These are phyloP conservation scores for Globisporangium orthogonon DNA, from an alignment of 352 stramenopile genomes.

Conservation along the genomic window DNA sequence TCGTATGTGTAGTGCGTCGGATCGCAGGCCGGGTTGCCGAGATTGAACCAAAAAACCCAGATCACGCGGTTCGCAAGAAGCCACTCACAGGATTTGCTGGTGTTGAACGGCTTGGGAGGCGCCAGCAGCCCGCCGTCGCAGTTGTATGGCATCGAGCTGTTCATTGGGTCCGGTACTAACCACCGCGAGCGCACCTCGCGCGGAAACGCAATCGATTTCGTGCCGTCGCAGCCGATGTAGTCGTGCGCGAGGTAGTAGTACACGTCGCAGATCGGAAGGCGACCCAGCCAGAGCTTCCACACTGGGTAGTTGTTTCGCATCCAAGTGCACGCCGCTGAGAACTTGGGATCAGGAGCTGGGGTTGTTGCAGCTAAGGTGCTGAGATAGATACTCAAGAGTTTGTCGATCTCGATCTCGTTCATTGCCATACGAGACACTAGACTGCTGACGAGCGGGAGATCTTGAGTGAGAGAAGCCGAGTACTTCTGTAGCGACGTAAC, in stretches of 20 bases:
- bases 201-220: constrained; percentile 17
- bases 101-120: constrained; percentile 21
- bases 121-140: constrained; percentile 26
- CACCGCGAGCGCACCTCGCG: constrained; percentile 26
- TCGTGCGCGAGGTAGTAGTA: constrained; percentile 25
- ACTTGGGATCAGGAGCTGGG: constrained; percentile 15
- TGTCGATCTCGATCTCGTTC: constrained; percentile 12
- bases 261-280: constrained; percentile 27
- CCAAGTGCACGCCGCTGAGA: constrained; percentile 35
- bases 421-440: constrained; percentile 12
- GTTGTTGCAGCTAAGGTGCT: not conserved
- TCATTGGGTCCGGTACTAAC: constrained; percentile 23
- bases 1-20: constrained; percentile 32
- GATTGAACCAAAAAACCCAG: constrained; percentile 28
- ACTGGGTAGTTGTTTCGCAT: constrained; percentile 29
- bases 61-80: constrained; percentile 19
- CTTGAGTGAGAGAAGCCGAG: constrained; percentile 7
- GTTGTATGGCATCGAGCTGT: constrained; percentile 30
- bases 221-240: constrained; percentile 19
- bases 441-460: constrained; percentile 4
- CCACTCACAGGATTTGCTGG: constrained; percentile 34
- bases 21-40: constrained; percentile 24
- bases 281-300: constrained; percentile 35
- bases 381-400: constrained; percentile 12
- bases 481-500: constrained; percentile 30